phyloP scores from a whole-genome alignment of 2,329 filamentous ascomycete genomes.

The Exophiala sp. region DNA sequence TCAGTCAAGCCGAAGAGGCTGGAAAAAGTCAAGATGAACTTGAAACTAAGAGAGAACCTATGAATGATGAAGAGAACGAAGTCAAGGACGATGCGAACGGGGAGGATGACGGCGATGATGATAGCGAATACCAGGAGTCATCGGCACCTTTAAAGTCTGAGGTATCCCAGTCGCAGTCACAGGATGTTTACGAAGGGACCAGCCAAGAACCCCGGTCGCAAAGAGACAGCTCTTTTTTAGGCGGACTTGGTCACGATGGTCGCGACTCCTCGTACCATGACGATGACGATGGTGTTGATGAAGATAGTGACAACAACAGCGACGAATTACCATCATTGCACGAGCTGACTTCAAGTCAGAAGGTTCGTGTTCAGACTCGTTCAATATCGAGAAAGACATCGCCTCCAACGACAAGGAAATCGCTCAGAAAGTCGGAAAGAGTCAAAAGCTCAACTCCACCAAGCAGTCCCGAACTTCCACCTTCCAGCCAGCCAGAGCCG shows the following conservation, averaged over 20 bases:
- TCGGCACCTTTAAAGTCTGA: slow-evolving; percentile 9
- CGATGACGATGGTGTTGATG: slow-evolving; percentile 9
- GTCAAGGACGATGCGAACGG: not conserved
- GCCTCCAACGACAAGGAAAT: slow-evolving; percentile 6
- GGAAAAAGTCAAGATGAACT: not conserved
- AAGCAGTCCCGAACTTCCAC: slow-evolving; percentile 12
- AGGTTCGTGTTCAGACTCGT: not conserved
- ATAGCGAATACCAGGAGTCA: not conserved
- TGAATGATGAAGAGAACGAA: not conserved
- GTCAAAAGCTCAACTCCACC: not conserved
- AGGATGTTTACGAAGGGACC: not conserved
- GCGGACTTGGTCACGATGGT: slow-evolving; percentile 21
- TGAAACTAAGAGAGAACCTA: not conserved
- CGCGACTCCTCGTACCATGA: slow-evolving; percentile 23
- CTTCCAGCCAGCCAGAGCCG: slow-evolving; percentile 18
- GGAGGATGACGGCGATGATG: not conserved
- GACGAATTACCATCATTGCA: slow-evolving; percentile 24
- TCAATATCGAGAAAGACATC: slow-evolving; percentile 4
- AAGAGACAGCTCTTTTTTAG: slow-evolving; percentile 22
- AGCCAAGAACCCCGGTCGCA: not conserved
- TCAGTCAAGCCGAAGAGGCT: not conserved
- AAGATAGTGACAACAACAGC: slow-evolving; percentile 14
- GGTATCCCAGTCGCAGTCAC: slow-evolving; percentile 15
- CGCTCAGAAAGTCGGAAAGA: slow-evolving; percentile 6
- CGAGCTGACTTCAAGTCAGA: slow-evolving; percentile 22